These are phyloP conservation scores for Bruguiera sexangula DNA, from an alignment of 345 rosid species.

Conservation along the genomic window DNA sequence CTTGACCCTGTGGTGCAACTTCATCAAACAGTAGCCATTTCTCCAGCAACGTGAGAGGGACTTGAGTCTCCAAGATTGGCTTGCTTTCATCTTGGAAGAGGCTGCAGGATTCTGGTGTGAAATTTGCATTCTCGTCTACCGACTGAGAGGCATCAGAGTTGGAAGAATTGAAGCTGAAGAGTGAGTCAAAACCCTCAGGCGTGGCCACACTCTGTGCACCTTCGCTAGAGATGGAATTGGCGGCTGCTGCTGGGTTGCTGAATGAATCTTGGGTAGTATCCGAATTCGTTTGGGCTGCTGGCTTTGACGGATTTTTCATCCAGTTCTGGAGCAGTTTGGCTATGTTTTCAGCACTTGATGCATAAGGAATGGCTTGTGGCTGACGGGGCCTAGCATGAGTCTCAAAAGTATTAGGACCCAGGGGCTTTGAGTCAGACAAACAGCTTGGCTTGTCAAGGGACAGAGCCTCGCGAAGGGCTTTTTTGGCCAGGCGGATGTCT, in stretches of 20 bases:
- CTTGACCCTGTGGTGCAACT: conserved; percentile 37
- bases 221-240: conserved; percentile 32
- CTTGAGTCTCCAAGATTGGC: conserved; percentile 32
- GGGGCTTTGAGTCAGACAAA: conserved; percentile 19
- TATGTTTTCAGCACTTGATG: conserved; percentile 65
- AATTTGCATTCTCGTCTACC: conserved; percentile 26
- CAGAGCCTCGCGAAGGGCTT: conserved; percentile 71
- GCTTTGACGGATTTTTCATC: conserved; percentile 37
- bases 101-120: conserved; percentile 22
- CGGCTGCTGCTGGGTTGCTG: conserved; percentile 3
- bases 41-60: conserved; percentile 54
- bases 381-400: conserved; percentile 3
- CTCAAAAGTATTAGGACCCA: neutral
- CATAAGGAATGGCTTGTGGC: conserved; percentile 33
- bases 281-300: conserved; percentile 22
- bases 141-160: conserved; percentile 44
- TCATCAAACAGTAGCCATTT: conserved; percentile 68
- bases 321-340: conserved; percentile 65
- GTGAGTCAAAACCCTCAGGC: conserved; percentile 40
- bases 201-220: conserved; percentile 15
- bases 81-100: conserved; percentile 50
- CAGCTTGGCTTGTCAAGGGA: conserved; percentile 48
- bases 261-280: conserved; percentile 27
- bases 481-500: conserved; percentile 76
- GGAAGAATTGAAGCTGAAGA: conserved; percentile 44